These are phyloP conservation scores for Cystofilobasidium ferigula DNA, from an alignment of 768 basidiomycete species.

Conservation along the genomic window DNA sequence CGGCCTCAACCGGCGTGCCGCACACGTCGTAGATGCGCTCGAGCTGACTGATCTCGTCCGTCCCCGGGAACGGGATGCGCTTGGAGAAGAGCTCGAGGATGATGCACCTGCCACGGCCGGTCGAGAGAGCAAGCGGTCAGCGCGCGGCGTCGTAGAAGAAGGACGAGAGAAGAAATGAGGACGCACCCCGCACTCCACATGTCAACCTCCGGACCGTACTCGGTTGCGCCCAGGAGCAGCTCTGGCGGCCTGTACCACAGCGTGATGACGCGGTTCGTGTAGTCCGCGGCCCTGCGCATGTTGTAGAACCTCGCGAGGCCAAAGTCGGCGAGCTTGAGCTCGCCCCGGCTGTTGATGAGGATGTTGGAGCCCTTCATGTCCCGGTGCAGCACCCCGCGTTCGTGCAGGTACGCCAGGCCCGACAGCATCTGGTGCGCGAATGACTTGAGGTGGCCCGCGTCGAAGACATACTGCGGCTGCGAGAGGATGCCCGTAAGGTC, in stretches of 20 bases:
- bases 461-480: constrained; percentile 74
- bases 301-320: constrained; percentile 93
- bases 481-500: constrained; percentile 90
- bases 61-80: constrained; percentile 85
- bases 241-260: constrained; percentile 92
- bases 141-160: not conserved
- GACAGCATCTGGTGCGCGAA: constrained; percentile 90
- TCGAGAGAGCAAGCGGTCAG: constrained; percentile 10
- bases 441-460: constrained; percentile 82
- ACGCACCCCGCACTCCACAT: constrained; percentile 98
- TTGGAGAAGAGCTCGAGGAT: constrained; percentile 95
- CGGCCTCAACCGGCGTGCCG: constrained; percentile 68
- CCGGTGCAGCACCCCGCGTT: constrained; percentile 89
- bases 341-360: constrained; percentile 75
- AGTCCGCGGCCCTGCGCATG: constrained; percentile 77
- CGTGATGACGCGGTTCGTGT: constrained; percentile 95
- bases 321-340: constrained; percentile 93
- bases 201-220: constrained; percentile 88
- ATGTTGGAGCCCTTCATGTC: constrained; percentile 99
- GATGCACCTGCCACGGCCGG: constrained; percentile 59
- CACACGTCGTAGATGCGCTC: constrained; percentile 83
- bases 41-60: constrained; percentile 90
- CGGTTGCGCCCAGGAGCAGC: constrained; percentile 72
- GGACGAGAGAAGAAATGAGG: not conserved
- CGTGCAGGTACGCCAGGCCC: constrained; percentile 88